phyloP scores from a whole-genome alignment of 1,139 yeast species.

The Candida tropicalis region DNA sequence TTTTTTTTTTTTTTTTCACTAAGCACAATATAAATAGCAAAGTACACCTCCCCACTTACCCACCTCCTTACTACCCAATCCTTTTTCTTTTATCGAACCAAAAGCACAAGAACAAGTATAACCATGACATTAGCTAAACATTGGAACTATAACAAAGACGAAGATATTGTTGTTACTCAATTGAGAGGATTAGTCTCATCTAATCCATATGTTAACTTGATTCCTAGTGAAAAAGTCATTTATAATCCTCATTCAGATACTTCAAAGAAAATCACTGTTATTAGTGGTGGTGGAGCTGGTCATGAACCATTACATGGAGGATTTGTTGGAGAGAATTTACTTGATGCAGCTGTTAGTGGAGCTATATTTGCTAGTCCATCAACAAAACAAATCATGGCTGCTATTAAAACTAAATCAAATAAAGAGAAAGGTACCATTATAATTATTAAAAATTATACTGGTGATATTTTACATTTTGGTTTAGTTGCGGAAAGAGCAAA shows the following conservation, averaged over 20 bases:
- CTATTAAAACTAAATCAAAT: constrained; percentile 60
- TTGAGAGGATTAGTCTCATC: constrained; percentile 69
- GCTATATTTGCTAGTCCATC: constrained; percentile 90
- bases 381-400: constrained; percentile 81
- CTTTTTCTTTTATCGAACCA: too few species aligned
- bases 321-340: constrained; percentile 77
- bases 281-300: constrained; percentile 95
- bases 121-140: constrained; percentile 35
- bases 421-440: constrained; percentile 67
- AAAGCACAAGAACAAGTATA: not conserved
- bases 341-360: constrained; percentile 90
- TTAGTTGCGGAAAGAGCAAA: constrained; percentile 87
- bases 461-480: constrained; percentile 91
- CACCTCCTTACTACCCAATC: too few species aligned
- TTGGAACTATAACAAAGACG: constrained; percentile 48
- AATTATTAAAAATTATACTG: constrained; percentile 89
- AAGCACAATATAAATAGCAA: too few species aligned
- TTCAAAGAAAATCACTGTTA: constrained; percentile 60
- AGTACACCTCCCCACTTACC: too few species aligned
- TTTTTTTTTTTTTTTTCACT: too few species aligned
- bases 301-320: constrained; percentile 96
- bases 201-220: constrained; percentile 64
- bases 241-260: constrained; percentile 44
- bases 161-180: constrained; percentile 66
- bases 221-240: constrained; percentile 70